Base-by-base conservation (phyloP, 805 yeast genomes). In the Candida caryicola region DNA sequence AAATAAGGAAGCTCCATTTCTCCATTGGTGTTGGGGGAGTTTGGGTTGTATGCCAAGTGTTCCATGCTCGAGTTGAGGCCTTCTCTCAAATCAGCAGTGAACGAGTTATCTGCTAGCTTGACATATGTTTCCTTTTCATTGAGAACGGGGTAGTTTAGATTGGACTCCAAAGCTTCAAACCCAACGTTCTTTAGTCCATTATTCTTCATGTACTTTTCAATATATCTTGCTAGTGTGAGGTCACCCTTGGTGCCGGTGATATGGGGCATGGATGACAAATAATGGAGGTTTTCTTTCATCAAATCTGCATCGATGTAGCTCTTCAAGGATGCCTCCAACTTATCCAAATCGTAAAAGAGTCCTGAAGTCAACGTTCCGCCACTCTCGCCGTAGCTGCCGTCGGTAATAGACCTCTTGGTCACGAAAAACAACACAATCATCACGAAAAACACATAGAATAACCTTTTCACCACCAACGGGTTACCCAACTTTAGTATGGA, bases 191-290 rank as follows among this genome's bases (percentile, higher is more conserved):
- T 62, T 15, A 89, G 44, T 2, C 85, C 85, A 45, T 80, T 77
- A 36, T 77, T 73, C 16, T 60, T 55, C 60, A 85, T 77, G 34
- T 76, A 75, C 17, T 74, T 74, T 43, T 77, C 70, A 12, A 90
- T 67, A 54, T 82, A 88, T 41, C 74, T 69, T 2, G 88, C 81
- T 26, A 89, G 62, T 0, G 91, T 74, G 42, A 79, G 60, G 57
- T 88, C 96, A 14, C 95, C 98, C 12, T 79, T 76, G 2, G 97
- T 82, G 3, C 98, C 98, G 0, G 96, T 79, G 46, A 83, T 61
- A 56, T 89, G 97, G 2, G 95, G 88, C 79, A 88, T 78, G 5
- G 85, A 75, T 18, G 90, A 79, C 17, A 88, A 55, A 50, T 85
- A 86, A 48, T 85, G 84, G 40, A 84, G 52, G 45, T 81, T 79